These are phyloP conservation scores for Penicillium cataractarum DNA, from an alignment of 495 filamentous ascomycete genomes.

Conservation along the genomic window DNA sequence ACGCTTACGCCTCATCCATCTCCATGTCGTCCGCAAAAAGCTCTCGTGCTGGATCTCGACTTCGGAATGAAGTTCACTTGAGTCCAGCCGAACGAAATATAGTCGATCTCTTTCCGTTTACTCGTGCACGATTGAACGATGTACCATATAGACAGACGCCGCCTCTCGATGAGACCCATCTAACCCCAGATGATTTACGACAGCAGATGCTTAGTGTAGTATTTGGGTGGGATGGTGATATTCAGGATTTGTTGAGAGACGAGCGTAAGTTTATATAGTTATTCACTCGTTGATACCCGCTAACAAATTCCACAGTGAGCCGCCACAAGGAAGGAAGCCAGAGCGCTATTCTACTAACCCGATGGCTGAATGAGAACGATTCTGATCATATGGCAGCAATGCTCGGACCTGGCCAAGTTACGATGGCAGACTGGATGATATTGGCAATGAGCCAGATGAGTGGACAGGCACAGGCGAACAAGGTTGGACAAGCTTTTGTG, in stretches of 20 bases:
- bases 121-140: conserved; percentile 74
- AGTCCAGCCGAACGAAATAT: conserved; percentile 62
- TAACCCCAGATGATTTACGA: conserved; percentile 84
- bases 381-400: conserved; percentile 78
- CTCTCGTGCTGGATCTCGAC: conserved; percentile 67
- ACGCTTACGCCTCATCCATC: conserved; percentile 53
- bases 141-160: conserved; percentile 74
- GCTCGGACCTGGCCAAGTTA: conserved; percentile 76
- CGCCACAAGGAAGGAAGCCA: conserved; percentile 73
- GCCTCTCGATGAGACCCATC: conserved; percentile 59
- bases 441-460: conserved; percentile 87
- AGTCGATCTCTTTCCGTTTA: conserved; percentile 66
- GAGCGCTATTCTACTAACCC: conserved; percentile 76
- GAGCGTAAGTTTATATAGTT: conserved; percentile 66
- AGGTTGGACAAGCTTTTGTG: conserved; percentile 89
- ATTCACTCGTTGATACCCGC: not conserved
- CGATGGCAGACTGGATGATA: conserved; percentile 95
- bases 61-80: conserved; percentile 79
- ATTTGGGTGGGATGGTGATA: conserved; percentile 92
- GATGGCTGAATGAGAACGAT: conserved; percentile 89
- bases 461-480: conserved; percentile 78
- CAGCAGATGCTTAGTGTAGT: conserved; percentile 91
- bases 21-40: conserved; percentile 69
- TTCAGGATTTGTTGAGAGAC: conserved; percentile 80
- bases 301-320: conserved; percentile 49